A percentile compares a stretch with the other conserved stretches of the same genome.
phyloP scores from a whole-genome alignment of 2,329 filamentous ascomycete genomes.

The Colletotrichum sp. region DNA sequence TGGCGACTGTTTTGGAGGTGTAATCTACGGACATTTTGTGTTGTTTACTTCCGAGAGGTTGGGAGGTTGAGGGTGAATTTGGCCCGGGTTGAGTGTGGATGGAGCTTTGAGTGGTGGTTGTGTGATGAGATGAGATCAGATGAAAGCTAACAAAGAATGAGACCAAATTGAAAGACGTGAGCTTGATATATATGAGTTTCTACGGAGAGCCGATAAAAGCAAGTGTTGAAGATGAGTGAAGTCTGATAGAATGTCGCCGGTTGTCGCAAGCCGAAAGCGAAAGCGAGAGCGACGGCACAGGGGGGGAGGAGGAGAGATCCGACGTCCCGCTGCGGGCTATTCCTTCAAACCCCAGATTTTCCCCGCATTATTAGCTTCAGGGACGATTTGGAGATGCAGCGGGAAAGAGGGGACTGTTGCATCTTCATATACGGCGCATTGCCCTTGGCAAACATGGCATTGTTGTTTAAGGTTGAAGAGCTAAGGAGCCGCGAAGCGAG shows the following conservation, averaged over 20 bases:
- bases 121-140: neutral
- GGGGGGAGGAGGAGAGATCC: neutral
- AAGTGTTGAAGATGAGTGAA: neutral
- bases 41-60: no score
- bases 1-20: slow-evolving; percentile 11
- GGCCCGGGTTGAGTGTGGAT: neutral
- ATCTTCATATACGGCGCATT: neutral
- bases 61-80: neutral
- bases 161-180: neutral
- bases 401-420: neutral
- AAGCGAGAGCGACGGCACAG: neutral
- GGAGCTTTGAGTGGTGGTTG: neutral
- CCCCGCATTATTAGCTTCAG: neutral
- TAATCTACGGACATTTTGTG: neutral
- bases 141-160: neutral
- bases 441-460: neutral
- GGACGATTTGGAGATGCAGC: neutral
- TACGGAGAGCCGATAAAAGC: rapidly evolving
- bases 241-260: neutral
- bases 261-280: neutral
- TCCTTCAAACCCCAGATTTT: neutral
- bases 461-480: no score
- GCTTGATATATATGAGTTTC: neutral
- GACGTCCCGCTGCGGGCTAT: neutral
- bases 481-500: no score